Conservation (phyloP, 768 basidiomycete genomes). For the Hydnum rufescens region DNA sequence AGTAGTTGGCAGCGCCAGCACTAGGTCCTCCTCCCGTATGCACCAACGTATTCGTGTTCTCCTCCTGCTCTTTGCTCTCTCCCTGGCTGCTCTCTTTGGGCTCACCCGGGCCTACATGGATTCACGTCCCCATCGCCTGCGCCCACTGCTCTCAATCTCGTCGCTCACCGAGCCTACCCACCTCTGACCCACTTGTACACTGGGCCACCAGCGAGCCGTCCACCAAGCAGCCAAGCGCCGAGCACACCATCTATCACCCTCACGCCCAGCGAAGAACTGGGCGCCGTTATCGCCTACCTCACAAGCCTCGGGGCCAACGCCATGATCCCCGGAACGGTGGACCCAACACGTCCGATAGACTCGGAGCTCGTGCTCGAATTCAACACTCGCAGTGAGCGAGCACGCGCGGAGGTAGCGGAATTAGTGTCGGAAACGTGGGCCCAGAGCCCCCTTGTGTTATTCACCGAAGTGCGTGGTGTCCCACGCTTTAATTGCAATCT, state of each 20-base stretch:
- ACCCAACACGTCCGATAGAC: conserved; percentile 47
- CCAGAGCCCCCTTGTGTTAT: conserved; percentile 54
- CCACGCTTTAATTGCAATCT: neutral
- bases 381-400: conserved; percentile 35
- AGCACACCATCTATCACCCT: conserved; percentile 32
- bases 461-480: conserved; percentile 34
- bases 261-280: conserved; percentile 40
- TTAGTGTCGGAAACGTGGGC: conserved; percentile 51
- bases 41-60: no score
- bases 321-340: conserved; percentile 37
- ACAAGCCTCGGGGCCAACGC: conserved; percentile 56
- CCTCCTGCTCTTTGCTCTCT: no score
- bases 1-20: no score
- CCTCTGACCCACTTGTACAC: no score
- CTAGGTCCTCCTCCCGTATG: no score
- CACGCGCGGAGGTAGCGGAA: conserved; percentile 28
- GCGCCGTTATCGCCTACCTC: conserved; percentile 54
- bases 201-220: no score
- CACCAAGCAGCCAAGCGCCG: no score
- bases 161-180: no score
- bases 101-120: no score
- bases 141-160: no score
- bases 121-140: no score
- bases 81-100: no score
- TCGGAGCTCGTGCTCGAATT: conserved; percentile 70